Evolutionary conservation across 176 grass and related monocot genomes (phyloP).

Genomic region (Paspalum notatum): DNA sequence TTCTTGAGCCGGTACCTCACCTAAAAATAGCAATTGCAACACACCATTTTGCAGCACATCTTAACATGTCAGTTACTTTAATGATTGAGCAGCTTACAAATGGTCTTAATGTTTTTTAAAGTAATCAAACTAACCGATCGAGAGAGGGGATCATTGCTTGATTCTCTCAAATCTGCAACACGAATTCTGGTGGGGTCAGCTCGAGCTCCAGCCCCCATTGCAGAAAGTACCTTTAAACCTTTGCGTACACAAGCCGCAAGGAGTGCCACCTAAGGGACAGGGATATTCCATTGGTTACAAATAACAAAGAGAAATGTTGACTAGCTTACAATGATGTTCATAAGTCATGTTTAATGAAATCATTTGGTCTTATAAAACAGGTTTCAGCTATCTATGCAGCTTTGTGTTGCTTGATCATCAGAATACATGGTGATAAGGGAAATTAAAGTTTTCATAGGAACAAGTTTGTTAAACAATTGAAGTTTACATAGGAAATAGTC

Average conservation of each 20-base stretch:
- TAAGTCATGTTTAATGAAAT: neutral
- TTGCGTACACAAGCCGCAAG: slow-evolving; percentile 77
- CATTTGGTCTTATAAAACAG: neutral
- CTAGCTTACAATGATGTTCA: neutral
- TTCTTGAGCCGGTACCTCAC: slow-evolving; percentile 85
- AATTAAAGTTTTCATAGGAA: neutral
- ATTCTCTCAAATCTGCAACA: slow-evolving; percentile 94
- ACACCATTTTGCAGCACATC: slow-evolving; percentile 6
- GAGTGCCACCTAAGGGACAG: slow-evolving; percentile 74
- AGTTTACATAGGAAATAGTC: neutral
- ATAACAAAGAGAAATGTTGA: neutral
- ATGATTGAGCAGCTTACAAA: slow-evolving; percentile 10
- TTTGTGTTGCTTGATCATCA: slow-evolving; percentile 23
- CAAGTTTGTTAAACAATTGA: neutral
- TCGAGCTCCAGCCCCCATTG: slow-evolving; percentile 96
- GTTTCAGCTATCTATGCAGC: neutral
- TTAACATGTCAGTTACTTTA: neutral
- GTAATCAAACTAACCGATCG: slow-evolving; percentile 51
- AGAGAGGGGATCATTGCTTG: slow-evolving; percentile 92
- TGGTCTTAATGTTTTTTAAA: neutral
- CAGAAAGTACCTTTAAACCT: slow-evolving; percentile 83
- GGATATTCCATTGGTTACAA: slow-evolving; percentile 4
- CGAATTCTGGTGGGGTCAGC: slow-evolving; percentile 95
- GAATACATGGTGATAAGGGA: neutral
- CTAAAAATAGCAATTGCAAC: slow-evolving; percentile 43